Conservation (phyloP, 2,329 filamentous ascomycete species). For the Tricladium varicosporioides region DNA sequence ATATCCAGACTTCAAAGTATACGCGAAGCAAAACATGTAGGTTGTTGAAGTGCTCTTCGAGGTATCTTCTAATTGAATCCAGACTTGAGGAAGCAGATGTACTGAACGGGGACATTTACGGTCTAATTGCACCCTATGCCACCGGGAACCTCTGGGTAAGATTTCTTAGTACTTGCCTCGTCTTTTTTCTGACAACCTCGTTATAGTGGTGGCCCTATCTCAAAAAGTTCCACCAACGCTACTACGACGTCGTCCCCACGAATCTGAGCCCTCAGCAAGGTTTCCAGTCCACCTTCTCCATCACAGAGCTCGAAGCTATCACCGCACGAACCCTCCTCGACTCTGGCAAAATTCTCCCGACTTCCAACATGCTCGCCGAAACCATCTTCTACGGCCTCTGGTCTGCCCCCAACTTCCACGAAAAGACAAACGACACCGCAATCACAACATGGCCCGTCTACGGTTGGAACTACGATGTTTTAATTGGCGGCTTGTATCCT, state of each 20-base stretch:
- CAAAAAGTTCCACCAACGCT: constrained; percentile 19
- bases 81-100: constrained; percentile 18
- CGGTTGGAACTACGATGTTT: constrained; percentile 22
- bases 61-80: neutral
- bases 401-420: constrained; percentile 20
- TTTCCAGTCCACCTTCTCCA: constrained; percentile 22
- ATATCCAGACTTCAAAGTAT: constrained; percentile 17
- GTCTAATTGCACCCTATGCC: constrained; percentile 18
- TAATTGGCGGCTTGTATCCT: constrained; percentile 21
- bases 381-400: constrained; percentile 19
- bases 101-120: constrained; percentile 18
- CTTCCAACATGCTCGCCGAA: constrained; percentile 20
- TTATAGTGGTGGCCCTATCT: constrained; percentile 20
- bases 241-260: constrained; percentile 20
- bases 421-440: constrained; percentile 11
- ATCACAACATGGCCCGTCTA: constrained; percentile 20
- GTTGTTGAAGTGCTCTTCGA: neutral
- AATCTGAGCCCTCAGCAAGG: constrained; percentile 12
- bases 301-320: constrained; percentile 16
- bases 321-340: constrained; percentile 15
- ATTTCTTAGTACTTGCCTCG: neutral
- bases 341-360: constrained; percentile 16
- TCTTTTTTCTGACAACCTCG: neutral
- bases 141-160: constrained; percentile 19
- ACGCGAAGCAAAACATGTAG: constrained; percentile 15